Evolutionary conservation across 768 basidiomycete genomes (phyloP).

Genomic region (Boletus rubroflammeus): DNA sequence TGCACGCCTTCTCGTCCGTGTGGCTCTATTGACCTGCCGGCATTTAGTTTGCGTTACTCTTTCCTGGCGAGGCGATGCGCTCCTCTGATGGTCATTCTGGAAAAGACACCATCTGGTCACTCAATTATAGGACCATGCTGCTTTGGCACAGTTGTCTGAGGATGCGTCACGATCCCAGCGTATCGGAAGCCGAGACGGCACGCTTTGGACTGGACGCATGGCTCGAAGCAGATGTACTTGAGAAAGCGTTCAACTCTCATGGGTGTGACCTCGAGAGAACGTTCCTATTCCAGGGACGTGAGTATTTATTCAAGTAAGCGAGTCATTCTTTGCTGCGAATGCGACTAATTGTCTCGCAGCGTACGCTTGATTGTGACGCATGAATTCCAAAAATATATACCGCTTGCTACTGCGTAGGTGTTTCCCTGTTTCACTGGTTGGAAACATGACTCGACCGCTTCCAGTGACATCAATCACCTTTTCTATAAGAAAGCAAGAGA

Average conservation of each 20-base stretch:
- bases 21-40: neutral
- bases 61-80: slow-evolving; percentile 64
- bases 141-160: slow-evolving; percentile 72
- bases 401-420: slow-evolving; percentile 53
- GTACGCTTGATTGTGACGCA: slow-evolving; percentile 67
- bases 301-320: slow-evolving; percentile 74
- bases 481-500: slow-evolving; percentile 60
- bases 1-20: slow-evolving; percentile 17
- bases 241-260: slow-evolving; percentile 58
- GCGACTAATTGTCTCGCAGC: slow-evolving; percentile 33
- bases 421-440: neutral
- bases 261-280: slow-evolving; percentile 65
- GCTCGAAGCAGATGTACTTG: slow-evolving; percentile 66
- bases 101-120: slow-evolving; percentile 74
- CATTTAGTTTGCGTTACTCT: slow-evolving; percentile 63
- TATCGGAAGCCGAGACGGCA: slow-evolving; percentile 49
- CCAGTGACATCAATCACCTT: slow-evolving; percentile 42
- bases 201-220: slow-evolving; percentile 66
- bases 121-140: slow-evolving; percentile 64
- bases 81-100: slow-evolving; percentile 32
- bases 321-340: neutral
- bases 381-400: slow-evolving; percentile 63
- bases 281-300: slow-evolving; percentile 66
- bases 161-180: slow-evolving; percentile 44
- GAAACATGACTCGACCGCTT: neutral